phyloP scores from a whole-genome alignment of 371 early-diverging fungal genomes.

The Lichtheimia hyalospora region DNA sequence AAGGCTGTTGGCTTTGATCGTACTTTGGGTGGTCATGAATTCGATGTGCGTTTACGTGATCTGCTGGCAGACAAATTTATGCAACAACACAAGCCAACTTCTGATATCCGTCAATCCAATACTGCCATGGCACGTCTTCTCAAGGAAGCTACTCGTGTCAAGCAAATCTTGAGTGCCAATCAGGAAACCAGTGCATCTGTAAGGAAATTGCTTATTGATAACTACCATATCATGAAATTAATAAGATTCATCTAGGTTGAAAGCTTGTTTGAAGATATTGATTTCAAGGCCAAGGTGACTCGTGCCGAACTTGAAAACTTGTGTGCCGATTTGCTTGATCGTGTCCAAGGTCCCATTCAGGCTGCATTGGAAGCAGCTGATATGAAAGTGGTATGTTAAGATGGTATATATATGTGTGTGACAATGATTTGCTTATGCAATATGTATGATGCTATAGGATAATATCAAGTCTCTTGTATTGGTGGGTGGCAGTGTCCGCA shows the following conservation, averaged over 20 bases:
- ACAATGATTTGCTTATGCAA: neutral
- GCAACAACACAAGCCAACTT: slow-evolving; percentile 37
- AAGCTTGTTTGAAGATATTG: slow-evolving; percentile 81
- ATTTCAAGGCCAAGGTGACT: slow-evolving; percentile 79
- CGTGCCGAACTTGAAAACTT: slow-evolving; percentile 76
- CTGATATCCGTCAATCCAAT: slow-evolving; percentile 51
- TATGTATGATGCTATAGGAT: slow-evolving; percentile 17
- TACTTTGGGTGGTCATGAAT: slow-evolving; percentile 85
- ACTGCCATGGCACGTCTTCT: slow-evolving; percentile 87
- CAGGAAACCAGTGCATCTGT: slow-evolving; percentile 81
- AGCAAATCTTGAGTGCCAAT: slow-evolving; percentile 95
- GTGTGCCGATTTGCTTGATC: slow-evolving; percentile 64
- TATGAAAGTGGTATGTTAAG: slow-evolving; percentile 49
- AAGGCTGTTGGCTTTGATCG: slow-evolving; percentile 81
- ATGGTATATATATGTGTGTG: neutral
- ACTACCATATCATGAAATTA: neutral
- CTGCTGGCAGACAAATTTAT: slow-evolving; percentile 77
- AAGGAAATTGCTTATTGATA: slow-evolving; percentile 17
- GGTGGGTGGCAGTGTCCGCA: slow-evolving; percentile 93
- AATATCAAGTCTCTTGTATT: slow-evolving; percentile 86
- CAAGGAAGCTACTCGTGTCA: slow-evolving; percentile 92
- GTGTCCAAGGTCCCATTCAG: slow-evolving; percentile 76
- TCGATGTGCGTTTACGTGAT: slow-evolving; percentile 82
- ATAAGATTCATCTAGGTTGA: slow-evolving; percentile 61
- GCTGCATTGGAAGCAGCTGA: slow-evolving; percentile 66